These are phyloP conservation scores for Fusarium sp. DNA, from an alignment of 2,329 filamentous ascomycete species.

Conservation along the genomic window DNA sequence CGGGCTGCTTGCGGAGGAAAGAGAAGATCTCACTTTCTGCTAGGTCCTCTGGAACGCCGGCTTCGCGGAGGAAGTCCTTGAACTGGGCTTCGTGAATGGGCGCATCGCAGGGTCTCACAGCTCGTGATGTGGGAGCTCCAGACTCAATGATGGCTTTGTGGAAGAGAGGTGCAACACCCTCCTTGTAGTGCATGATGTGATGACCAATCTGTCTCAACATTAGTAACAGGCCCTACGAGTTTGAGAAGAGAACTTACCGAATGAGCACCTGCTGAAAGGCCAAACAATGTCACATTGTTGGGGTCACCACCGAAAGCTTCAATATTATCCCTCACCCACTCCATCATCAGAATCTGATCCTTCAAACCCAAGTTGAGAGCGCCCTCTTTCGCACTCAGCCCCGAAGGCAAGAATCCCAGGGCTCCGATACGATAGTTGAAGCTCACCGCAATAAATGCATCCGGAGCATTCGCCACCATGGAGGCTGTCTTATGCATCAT, in stretches of 20 bases:
- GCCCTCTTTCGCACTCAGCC: constrained; percentile 59
- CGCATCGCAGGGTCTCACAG: constrained; percentile 65
- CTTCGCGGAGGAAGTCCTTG: constrained; percentile 37
- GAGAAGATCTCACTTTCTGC: constrained; percentile 53
- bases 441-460: constrained; percentile 61
- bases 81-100: constrained; percentile 69
- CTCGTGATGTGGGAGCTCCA: constrained; percentile 64
- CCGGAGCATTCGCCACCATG: constrained; percentile 66
- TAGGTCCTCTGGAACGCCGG: constrained; percentile 24
- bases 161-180: constrained; percentile 59
- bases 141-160: constrained; percentile 67
- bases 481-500: constrained; percentile 69
- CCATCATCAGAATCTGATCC: constrained; percentile 62
- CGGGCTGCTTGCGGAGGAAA: constrained; percentile 58
- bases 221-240: neutral
- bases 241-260: constrained; percentile 49
- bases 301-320: constrained; percentile 63
- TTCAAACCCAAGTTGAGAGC: constrained; percentile 65
- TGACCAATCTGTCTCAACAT: constrained; percentile 67
- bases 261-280: constrained; percentile 61
- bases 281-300: constrained; percentile 53
- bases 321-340: constrained; percentile 67
- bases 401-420: constrained; percentile 72
- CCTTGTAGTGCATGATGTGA: constrained; percentile 65
- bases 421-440: constrained; percentile 66